These are phyloP conservation scores for Setaria viridis DNA, from an alignment of 202 grass and related monocot species.

Conservation along the genomic window DNA sequence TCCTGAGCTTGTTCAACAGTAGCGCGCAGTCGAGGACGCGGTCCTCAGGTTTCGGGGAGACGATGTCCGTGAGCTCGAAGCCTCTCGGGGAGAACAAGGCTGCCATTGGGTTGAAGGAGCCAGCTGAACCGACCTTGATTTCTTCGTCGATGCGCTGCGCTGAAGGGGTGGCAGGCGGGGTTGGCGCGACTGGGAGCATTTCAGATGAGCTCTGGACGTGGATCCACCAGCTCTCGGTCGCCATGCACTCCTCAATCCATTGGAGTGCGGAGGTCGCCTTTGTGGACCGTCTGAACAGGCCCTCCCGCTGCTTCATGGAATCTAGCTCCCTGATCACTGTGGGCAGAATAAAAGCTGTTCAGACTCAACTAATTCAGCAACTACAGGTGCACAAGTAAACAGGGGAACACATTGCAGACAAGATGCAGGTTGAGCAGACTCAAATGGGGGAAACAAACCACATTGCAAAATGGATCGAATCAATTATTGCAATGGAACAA, in stretches of 20 bases:
- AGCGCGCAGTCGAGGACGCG: conserved; percentile 74
- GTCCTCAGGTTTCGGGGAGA: conserved; percentile 74
- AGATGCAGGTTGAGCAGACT: no score
- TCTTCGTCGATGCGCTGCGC: conserved; percentile 31
- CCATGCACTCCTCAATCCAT: conserved; percentile 93
- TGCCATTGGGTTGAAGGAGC: conserved; percentile 48
- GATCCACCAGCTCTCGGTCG: conserved; percentile 79
- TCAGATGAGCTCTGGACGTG: conserved; percentile 83
- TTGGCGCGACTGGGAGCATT: conserved; percentile 65
- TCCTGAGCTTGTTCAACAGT: conserved; percentile 56
- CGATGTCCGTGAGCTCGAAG: conserved; percentile 52
- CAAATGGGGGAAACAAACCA: no score
- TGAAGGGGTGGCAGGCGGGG: conserved; percentile 74
- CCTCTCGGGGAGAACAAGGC: conserved; percentile 57
- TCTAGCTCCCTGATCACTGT: conserved; percentile 92
- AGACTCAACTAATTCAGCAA: background rate
- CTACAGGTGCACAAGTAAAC: background rate
- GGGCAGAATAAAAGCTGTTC: background rate
- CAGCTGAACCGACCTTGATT: conserved; percentile 13
- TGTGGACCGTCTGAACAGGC: conserved; percentile 68
- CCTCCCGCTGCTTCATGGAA: conserved; percentile 74
- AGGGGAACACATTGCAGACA: background rate
- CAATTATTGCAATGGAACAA: background rate
- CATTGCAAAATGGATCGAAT: background rate
- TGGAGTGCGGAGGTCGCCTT: conserved; percentile 72